phyloP scores from a whole-genome alignment of 805 yeast species.

The Wickerhamia fluorescens region DNA sequence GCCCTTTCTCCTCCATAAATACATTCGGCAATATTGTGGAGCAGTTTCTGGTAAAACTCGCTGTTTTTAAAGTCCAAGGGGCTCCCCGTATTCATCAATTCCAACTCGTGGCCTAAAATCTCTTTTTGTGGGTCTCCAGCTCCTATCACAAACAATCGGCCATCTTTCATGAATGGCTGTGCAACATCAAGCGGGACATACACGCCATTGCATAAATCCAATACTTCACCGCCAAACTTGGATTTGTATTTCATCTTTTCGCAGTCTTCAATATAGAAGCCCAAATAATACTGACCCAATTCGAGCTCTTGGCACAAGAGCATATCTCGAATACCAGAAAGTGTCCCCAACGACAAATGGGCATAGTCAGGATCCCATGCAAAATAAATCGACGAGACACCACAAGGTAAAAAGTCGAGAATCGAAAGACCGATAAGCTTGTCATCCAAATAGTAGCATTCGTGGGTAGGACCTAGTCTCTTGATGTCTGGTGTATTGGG shows the following conservation, averaged over 20 bases:
- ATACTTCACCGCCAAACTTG: conserved; percentile 67
- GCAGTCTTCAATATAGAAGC: conserved; percentile 75
- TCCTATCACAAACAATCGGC: conserved; percentile 25
- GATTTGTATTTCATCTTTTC: conserved; percentile 77
- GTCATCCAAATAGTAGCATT: conserved; percentile 61
- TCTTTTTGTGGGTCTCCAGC: conserved; percentile 4
- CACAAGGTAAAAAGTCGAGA: conserved; percentile 66
- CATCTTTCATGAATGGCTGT: conserved; percentile 19
- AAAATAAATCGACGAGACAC: conserved; percentile 78
- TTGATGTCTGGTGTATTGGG: conserved; percentile 1
- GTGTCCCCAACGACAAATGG: conserved; percentile 64
- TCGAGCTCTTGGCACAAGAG: conserved; percentile 42
- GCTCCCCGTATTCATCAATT: conserved; percentile 9
- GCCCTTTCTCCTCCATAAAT: conserved; percentile 11
- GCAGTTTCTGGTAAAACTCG: conserved; percentile 2
- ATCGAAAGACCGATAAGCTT: conserved; percentile 70
- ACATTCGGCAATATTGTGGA: conserved; percentile 14
- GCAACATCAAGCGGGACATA: conserved; percentile 34
- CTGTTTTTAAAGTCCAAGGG: conserved; percentile 7
- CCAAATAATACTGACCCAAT: conserved; percentile 61
- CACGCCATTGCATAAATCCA: conserved; percentile 46
- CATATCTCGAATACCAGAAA: conserved; percentile 69
- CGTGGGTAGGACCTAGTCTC: conserved; percentile 64
- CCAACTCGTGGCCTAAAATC: conserved; percentile 7
- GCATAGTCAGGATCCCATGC: conserved; percentile 82